Evolutionary conservation across 2,329 filamentous ascomycete species (phyloP), one percentile per base, ranked within the genome.

Genomic region (Ceratocystis diversiconidia): DNA sequence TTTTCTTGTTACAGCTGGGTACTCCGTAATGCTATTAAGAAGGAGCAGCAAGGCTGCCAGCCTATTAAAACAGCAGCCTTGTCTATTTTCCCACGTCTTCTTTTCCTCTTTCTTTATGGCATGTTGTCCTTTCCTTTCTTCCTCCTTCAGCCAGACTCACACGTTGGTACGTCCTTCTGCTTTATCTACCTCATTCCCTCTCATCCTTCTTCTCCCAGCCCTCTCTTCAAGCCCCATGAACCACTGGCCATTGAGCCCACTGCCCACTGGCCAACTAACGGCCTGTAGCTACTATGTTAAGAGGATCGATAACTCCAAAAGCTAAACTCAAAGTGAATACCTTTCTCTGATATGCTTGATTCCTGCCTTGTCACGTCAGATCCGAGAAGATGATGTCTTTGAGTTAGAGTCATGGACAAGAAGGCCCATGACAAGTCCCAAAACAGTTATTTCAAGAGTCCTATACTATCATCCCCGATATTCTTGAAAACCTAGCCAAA

Each of bases 1-100:
- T 41, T 41, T 41, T 41, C 36, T 41, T 41, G 36, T 41, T 41
- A 15, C 36, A 41, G 36, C 10, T 41, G 36, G 10, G 50, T 22
- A 2, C 22, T 25, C 22, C 22, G 22, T 25, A 25, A 25, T 25
- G 22, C 22, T 25, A 46, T 12, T 32, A 17, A 43, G 32, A 41
- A 61, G 32, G 41, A 43, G 59, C 36, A 43, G 22, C 59, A 61
- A 61, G 59, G 59, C 59, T 61, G 36, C 36, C 19, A 7, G 46
- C 43, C 22, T 4, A 15, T 25, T 8, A 19, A 61, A 19, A n/a
- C n/a, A 32, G 17, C 8, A 41, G 59, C 59, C 41, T 61, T 61
- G 36, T 22, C 41, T 10, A 7, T 5, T 61, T 61, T 22, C 59
- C 6, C 22, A 15, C 2, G 8, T 28, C 12, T 19, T 15, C 50